Percentiles rank a stretch among this genome's conserved stretches.
phyloP scores from a whole-genome alignment of 2,329 filamentous ascomycete genomes.

The Dothideomycetes sp. region DNA sequence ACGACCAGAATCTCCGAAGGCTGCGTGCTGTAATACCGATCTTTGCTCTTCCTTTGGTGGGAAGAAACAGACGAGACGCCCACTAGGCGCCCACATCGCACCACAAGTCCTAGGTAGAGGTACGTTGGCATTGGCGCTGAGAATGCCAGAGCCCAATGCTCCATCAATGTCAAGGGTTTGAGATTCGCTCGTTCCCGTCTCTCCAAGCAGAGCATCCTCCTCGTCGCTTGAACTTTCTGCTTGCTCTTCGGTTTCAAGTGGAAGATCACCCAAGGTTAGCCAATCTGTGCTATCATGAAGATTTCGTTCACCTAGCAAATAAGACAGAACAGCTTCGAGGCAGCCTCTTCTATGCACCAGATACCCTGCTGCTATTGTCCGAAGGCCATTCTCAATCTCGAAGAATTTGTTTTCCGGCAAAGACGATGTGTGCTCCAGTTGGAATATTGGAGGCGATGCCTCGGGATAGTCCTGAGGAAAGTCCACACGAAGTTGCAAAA shows the following conservation, averaged over 20 bases:
- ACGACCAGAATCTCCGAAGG: constrained; percentile 16
- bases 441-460: constrained; percentile 38
- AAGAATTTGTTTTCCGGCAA: constrained; percentile 38
- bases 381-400: constrained; percentile 39
- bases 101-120: constrained; percentile 49
- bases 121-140: constrained; percentile 52
- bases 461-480: constrained; percentile 48
- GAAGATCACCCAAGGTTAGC: constrained; percentile 48
- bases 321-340: constrained; percentile 51
- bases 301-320: constrained; percentile 47
- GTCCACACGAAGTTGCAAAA: constrained; percentile 45
- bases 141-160: constrained; percentile 36
- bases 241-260: constrained; percentile 23
- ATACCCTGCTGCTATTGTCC: constrained; percentile 44
- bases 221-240: constrained; percentile 62
- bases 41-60: constrained; percentile 41
- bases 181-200: constrained; percentile 28
- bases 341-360: constrained; percentile 42
- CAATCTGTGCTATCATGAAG: constrained; percentile 45
- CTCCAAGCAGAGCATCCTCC: constrained; percentile 19
- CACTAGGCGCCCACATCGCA: constrained; percentile 46
- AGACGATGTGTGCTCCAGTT: constrained; percentile 46
- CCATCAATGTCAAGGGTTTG: constrained; percentile 15
- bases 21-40: constrained; percentile 16
- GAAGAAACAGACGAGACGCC: constrained; percentile 48